phyloP scores from a whole-genome alignment of 1,139 yeast species.

The Insectozyma bohioensis region DNA sequence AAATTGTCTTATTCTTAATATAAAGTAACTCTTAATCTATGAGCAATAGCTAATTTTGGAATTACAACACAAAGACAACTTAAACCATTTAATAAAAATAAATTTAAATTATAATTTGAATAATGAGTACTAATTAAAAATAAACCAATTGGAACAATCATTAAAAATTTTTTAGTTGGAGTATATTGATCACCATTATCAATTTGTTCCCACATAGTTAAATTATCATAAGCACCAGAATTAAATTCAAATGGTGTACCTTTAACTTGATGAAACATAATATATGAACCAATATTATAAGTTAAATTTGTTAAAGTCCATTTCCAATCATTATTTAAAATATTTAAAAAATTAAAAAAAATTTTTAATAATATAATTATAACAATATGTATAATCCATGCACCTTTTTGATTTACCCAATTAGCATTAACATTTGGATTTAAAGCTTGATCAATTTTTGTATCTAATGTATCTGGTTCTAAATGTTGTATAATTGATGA shows the following conservation, averaged over 20 bases:
- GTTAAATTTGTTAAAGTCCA: conserved; percentile 94
- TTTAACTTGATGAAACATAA: conserved; percentile 95
- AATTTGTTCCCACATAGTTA: conserved; percentile 99
- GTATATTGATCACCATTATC: conserved; percentile 97
- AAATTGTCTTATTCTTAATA: no score
- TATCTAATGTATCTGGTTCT: conserved; percentile 90
- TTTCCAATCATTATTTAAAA: conserved; percentile 73
- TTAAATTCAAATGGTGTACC: conserved; percentile 98
- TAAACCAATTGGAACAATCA: conserved; percentile 86
- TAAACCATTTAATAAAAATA: conserved; percentile 76
- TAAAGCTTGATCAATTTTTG: conserved; percentile 86
- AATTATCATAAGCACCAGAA: conserved; percentile 92
- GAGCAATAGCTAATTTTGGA: conserved; percentile 85
- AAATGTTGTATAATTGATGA: conserved; percentile 73
- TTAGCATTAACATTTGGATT: conserved; percentile 89
- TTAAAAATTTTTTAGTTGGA: conserved; percentile 89
- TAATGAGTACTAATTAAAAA: conserved; percentile 90
- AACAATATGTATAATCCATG: conserved; percentile 92
- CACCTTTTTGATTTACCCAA: conserved; percentile 96
- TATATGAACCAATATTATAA: conserved; percentile 86
- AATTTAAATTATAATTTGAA: conserved; percentile 76
- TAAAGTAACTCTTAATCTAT: conserved; percentile 69
- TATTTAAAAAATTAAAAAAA: conserved; percentile 72
- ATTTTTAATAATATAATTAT: conserved; percentile 71
- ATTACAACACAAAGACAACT: conserved; percentile 81